Conservation (phyloP, 2,329 filamentous ascomycete species). For the Tolypocladium amazonense region DNA sequence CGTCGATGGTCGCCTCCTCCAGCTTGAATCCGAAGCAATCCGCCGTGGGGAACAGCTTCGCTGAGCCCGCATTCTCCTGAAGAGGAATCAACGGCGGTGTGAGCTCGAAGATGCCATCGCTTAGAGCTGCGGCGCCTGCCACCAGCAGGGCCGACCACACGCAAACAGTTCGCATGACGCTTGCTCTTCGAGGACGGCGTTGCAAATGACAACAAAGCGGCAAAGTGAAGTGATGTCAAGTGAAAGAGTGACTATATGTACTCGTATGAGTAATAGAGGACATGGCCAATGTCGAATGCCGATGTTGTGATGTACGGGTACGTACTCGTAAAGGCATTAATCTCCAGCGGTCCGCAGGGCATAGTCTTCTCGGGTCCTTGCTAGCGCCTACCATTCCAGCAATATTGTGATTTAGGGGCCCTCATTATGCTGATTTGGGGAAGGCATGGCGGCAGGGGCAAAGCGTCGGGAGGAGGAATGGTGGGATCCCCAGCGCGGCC, state of each 20-base stretch:
- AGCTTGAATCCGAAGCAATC: conserved; percentile 48
- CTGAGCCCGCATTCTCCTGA: conserved; percentile 23
- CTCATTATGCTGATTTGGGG: neutral
- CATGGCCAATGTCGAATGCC: neutral
- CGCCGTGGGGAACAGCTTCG: conserved; percentile 48
- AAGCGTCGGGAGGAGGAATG: neutral
- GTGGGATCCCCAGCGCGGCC: neutral
- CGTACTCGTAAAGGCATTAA: neutral
- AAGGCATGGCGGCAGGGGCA: neutral
- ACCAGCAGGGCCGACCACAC: conserved; percentile 1
- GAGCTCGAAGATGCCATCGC: conserved; percentile 9
- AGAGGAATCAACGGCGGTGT: conserved; percentile 22
- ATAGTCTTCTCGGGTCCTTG: neutral
- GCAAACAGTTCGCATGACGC: conserved; percentile 1
- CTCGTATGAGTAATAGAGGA: no score
- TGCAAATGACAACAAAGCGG: neutral
- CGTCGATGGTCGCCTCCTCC: conserved; percentile 60
- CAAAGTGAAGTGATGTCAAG: neutral
- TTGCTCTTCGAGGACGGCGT: neutral
- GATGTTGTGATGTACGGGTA: no score
- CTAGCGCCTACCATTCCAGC: neutral
- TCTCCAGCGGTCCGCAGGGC: neutral
- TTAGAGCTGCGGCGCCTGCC: neutral
- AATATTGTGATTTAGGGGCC: neutral
- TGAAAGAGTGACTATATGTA: neutral